Base-by-base conservation (phyloP, 78 protist genomes). In the Dictyostelium brefeldianum region DNA sequence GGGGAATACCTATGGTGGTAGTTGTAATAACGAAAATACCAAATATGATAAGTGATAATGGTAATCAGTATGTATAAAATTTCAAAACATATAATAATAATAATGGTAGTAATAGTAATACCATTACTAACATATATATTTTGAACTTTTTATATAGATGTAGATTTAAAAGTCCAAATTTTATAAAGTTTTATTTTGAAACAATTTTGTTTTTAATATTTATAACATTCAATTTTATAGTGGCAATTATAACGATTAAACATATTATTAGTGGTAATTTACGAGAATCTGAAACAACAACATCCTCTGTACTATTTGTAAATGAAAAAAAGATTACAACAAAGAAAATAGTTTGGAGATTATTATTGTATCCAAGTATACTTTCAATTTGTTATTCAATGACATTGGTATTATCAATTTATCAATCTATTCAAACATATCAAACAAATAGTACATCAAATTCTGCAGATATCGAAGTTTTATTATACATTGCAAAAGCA, bases 291-390 rank as follows among this genome's bases (percentile, higher is more conserved):
- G 81, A 84, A 36, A 43, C 67, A 27, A 54, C 41, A 9, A 87
- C 74, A 46, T 41, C 65, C 14, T 77, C 81, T 18, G 53, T 87
- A 51, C 50, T 87, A 15, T 77, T 62, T 62, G 79, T 31, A 31
- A 77, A 87, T 65, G 93, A 87, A 77, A 87, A 87, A 78, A 87
- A 22, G n/a, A 48, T 64, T 17, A 65, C 54, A n/a, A 64, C 93
- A 4, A 87, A 87, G 47, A 56, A 78, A 20, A 77, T 87, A 43
- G 93, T 77, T 18, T 87, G 84, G 84, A 54, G 93, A 59, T 15
- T 87, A 47, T 14, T 87, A 5, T 87, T 59, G 25, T 87, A 77
- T 54, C 93, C 93, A 29, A 46, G 36, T n/a, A 65, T 87, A 5
- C 64, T 87, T 31, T 47, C 79, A 25, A 67, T 87, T 8, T 87